Conservation (phyloP, 441 rosid genomes). For the Brassica hybrid region DNA sequence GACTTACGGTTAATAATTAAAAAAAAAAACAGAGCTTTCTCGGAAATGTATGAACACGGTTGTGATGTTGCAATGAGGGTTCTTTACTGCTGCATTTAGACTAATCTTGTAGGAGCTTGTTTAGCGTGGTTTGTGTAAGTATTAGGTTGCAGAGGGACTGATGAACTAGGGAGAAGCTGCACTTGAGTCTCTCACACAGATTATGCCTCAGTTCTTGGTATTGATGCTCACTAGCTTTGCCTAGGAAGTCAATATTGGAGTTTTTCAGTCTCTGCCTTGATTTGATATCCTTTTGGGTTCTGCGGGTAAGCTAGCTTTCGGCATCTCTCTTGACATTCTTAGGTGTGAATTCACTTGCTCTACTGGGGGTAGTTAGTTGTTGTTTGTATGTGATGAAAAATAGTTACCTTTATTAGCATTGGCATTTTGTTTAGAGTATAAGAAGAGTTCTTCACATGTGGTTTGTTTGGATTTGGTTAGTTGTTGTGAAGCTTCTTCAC, state of each 20-base stretch:
- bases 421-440: not conserved
- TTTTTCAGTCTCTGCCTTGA: not conserved
- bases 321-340: not conserved
- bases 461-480: constrained; percentile 4
- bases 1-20: constrained; percentile 8
- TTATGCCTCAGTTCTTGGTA: not conserved
- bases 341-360: not conserved
- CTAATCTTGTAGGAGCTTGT: not conserved
- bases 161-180: not conserved
- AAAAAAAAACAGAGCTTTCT: constrained; percentile 18
- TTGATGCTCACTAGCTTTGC: constrained; percentile 9
- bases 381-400: not conserved
- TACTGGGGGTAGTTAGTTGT: not conserved
- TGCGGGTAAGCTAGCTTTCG: not conserved
- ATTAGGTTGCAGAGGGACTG: constrained; percentile 12
- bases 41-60: not conserved
- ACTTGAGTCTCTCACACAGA: not conserved
- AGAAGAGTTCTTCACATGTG: not conserved
- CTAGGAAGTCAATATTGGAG: not conserved
- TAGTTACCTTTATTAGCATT: not conserved
- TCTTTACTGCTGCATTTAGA: not conserved
- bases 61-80: not conserved
- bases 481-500: constrained; percentile 1
- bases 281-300: not conserved
- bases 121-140: not conserved